Percentiles rank a stretch among this genome's conserved stretches.
Conservation (phyloP, 2,329 filamentous ascomycete genomes). For the Sporothrix humicola region DNA sequence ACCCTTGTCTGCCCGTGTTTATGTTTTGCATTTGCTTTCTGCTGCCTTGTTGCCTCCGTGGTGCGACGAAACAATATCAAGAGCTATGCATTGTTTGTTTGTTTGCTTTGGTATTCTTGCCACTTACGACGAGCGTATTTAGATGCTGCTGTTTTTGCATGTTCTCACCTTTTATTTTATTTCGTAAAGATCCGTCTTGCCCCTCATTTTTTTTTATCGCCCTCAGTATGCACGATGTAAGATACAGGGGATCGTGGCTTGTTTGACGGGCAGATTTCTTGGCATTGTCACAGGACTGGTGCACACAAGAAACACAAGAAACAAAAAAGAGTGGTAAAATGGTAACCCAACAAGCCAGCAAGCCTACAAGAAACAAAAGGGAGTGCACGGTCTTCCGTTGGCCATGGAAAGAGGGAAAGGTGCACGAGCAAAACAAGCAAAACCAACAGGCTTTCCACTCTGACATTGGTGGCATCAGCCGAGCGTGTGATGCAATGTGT, state of each 20-base stretch:
- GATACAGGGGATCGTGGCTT: not conserved
- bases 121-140: too few species aligned
- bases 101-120: not conserved
- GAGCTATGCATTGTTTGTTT: conserved; percentile 4
- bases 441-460: not conserved
- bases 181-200: not conserved
- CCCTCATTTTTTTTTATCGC: not conserved
- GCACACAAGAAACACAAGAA: conserved; percentile 12
- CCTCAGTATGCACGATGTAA: not conserved
- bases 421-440: not conserved
- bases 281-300: conserved; percentile 27
- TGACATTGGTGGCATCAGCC: not conserved
- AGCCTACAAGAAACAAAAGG: not conserved
- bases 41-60: not conserved
- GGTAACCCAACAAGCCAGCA: not conserved
- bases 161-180: not conserved
- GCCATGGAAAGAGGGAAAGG: not conserved
- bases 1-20: not conserved
- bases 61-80: conserved; percentile 25
- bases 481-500: not conserved
- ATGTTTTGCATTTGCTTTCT: conserved; percentile 1
- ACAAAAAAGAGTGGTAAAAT: not conserved
- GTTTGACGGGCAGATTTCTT: conserved; percentile 5
- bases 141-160: not conserved
- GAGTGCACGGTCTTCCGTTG: not conserved